Conservation (phyloP, 2,329 filamentous ascomycete genomes). For the Periconia sp. region DNA sequence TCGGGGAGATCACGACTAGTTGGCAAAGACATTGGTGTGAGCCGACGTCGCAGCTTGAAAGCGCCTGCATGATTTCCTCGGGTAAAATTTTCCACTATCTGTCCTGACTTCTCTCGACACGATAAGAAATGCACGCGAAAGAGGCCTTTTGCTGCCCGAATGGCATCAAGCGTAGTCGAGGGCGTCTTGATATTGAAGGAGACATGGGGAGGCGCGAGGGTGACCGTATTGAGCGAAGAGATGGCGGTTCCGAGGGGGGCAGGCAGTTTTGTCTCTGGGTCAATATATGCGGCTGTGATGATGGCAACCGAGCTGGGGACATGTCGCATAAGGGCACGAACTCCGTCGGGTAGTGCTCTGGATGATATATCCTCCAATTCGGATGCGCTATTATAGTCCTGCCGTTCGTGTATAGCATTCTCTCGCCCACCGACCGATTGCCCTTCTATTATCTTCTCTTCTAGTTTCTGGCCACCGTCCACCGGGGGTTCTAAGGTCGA, state of each 20-base stretch:
- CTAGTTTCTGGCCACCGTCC: too few species aligned
- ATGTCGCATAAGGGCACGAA: constrained; percentile 56
- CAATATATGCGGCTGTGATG: constrained; percentile 50
- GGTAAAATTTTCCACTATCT: constrained; percentile 36
- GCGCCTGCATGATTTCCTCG: constrained; percentile 31
- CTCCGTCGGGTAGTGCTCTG: too few species aligned
- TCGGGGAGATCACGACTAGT: constrained; percentile 1
- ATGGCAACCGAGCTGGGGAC: constrained; percentile 65
- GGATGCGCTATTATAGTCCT: too few species aligned
- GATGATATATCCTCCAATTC: too few species aligned
- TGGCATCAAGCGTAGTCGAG: constrained; percentile 62
- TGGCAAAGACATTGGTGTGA: constrained; percentile 15
- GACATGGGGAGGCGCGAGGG: constrained; percentile 63
- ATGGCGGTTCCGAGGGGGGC: constrained; percentile 58
- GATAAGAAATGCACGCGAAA: constrained; percentile 61
- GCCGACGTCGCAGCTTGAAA: constrained; percentile 22
- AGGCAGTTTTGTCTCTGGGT: constrained; percentile 15
- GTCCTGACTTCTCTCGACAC: constrained; percentile 32
- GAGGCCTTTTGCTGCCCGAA: constrained; percentile 47
- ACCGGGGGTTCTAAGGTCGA: too few species aligned
- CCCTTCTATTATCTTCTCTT: too few species aligned
- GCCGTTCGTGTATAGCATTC: too few species aligned
- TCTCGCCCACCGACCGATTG: too few species aligned
- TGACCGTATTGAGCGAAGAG: constrained; percentile 67
- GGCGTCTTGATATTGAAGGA: constrained; percentile 67